Evolutionary conservation across 371 early-diverging fungal genomes (phyloP).

Genomic region (Mucor indicus): DNA sequence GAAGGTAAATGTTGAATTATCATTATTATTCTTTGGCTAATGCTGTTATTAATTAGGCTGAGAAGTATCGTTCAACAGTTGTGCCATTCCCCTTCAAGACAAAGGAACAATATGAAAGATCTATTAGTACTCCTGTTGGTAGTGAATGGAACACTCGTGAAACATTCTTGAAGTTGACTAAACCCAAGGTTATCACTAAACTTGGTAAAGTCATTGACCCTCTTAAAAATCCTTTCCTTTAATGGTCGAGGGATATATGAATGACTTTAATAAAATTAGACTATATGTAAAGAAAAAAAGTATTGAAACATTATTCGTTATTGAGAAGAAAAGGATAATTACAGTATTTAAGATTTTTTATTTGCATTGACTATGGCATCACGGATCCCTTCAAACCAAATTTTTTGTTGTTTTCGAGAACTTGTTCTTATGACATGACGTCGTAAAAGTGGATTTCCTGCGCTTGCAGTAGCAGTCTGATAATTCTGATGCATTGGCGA

Average conservation of each 20-base stretch:
- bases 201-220: constrained; percentile 89
- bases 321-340: too few relatives aligned
- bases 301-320: too few relatives aligned
- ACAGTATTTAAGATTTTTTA: neutral
- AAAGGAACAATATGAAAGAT: constrained; percentile 85
- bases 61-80: constrained; percentile 67
- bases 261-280: too few relatives aligned
- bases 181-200: constrained; percentile 83
- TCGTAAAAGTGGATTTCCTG: constrained; percentile 4
- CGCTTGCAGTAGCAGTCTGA: constrained; percentile 1
- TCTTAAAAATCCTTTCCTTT: constrained; percentile 59
- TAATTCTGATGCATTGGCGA: constrained; percentile 20
- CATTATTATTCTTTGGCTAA: too few relatives aligned
- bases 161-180: constrained; percentile 67
- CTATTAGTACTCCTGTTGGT: constrained; percentile 84
- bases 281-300: too few relatives aligned
- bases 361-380: constrained; percentile 3
- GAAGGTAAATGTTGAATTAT: constrained; percentile 49
- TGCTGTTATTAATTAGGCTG: too few relatives aligned
- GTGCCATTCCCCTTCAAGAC: constrained; percentile 88
- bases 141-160: constrained; percentile 91
- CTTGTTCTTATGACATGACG: constrained; percentile 22
- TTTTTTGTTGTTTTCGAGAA: constrained; percentile 10
- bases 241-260: too few relatives aligned
- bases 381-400: constrained; percentile 15